Conservation (phyloP, 2,329 filamentous ascomycete species). For the Diaporthe humulicola region DNA sequence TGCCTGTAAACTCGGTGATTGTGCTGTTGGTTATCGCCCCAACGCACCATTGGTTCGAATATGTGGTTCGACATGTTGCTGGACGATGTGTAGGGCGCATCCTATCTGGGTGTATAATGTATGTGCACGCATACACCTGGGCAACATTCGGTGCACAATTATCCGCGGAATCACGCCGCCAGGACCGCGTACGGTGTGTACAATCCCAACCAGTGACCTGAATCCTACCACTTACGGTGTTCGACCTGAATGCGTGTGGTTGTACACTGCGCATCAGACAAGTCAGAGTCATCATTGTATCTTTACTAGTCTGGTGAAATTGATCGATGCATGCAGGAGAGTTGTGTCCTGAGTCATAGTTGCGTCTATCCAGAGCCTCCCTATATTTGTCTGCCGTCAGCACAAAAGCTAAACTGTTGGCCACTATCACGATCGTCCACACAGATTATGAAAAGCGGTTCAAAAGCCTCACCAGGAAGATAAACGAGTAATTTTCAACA, state of each 20-base stretch:
- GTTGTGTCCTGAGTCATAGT: not conserved
- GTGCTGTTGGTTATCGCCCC: not conserved
- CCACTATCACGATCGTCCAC: too few species aligned
- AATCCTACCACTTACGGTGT: rapidly evolving
- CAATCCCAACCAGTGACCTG: not conserved
- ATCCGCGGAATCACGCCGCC: not conserved
- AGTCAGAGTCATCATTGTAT: too few species aligned
- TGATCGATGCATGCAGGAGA: not conserved
- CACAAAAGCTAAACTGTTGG: not conserved
- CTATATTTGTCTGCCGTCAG: not conserved
- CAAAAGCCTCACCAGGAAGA: not conserved
- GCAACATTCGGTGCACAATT: too few species aligned
- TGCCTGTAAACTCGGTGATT: too few species aligned
- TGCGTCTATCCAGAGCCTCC: not conserved
- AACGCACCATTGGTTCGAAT: too few species aligned
- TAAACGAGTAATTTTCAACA: not conserved
- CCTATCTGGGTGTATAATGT: not conserved
- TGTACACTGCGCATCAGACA: not conserved
- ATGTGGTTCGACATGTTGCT: not conserved
- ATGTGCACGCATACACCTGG: too few species aligned
- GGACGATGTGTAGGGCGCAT: too few species aligned
- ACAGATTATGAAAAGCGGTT: too few species aligned
- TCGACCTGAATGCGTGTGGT: not conserved
- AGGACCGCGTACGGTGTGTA: too few species aligned
- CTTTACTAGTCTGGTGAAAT: not conserved